Conservation (phyloP, 345 rosid genomes). For the Litchi chinensis region DNA sequence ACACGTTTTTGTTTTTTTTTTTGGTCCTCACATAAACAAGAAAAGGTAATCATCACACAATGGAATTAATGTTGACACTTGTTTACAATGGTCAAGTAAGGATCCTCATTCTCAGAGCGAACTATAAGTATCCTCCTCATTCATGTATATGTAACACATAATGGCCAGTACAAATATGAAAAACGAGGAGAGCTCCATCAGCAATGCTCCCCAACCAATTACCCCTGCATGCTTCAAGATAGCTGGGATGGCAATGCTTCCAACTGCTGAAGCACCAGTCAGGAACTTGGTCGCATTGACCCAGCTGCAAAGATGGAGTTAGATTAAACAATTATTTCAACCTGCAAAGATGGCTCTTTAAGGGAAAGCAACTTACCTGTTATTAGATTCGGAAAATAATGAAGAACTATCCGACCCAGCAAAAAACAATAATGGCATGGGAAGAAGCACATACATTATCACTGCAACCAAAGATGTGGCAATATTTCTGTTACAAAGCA, state of each 20-base stretch:
- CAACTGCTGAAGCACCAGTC: constrained; percentile 87
- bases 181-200: constrained; percentile 80
- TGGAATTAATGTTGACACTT: background rate
- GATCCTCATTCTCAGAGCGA: constrained; percentile 34
- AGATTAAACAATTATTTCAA: background rate
- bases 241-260: constrained; percentile 93
- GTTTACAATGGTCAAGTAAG: constrained; percentile 6
- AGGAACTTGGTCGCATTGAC: constrained; percentile 86
- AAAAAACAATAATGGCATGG: constrained; percentile 90
- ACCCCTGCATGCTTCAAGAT: constrained; percentile 90
- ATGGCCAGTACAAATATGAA: constrained; percentile 72
- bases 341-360: background rate
- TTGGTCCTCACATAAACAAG: constrained; percentile 2
- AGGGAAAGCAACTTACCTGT: constrained; percentile 36
- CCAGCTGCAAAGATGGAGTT: constrained; percentile 54
- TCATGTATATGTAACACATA: constrained; percentile 60
- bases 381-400: constrained; percentile 65
- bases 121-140: constrained; percentile 54
- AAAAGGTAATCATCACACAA: background rate
- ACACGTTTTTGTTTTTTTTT: background rate
- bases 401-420: constrained; percentile 73
- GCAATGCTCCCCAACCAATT: constrained; percentile 94
- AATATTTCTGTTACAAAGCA: constrained; percentile 8
- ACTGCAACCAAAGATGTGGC: constrained; percentile 47
- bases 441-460: constrained; percentile 89